Base-by-base conservation (phyloP, 2,329 filamentous ascomycete genomes). In the Talaromyces marneffei region DNA sequence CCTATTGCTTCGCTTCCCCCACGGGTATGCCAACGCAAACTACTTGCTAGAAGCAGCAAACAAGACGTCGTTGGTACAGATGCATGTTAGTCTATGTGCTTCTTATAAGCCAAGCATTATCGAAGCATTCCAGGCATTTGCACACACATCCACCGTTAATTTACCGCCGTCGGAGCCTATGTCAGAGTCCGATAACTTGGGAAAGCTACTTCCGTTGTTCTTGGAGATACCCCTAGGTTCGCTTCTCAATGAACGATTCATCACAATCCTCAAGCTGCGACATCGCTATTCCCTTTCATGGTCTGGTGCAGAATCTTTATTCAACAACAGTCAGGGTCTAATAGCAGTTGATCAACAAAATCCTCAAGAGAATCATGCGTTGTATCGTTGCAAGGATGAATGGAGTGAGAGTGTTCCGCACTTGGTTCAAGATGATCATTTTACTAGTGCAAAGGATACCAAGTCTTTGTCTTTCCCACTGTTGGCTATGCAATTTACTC, bases 211-310 rank as follows among this genome's bases (percentile, higher is more conserved):
- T 79, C 83, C 40, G 75, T 88, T 23, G 1, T 89, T 91, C 71
- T 87, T 95, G 64, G 91, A 89, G 2, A 82, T 82, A 48, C 87
- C 90, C 0, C 76, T 96, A 3, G 83, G 90, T 59, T 80, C 83
- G 8, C 83, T 91, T 27, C 78, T 96, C 62, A 85, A 87, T 55
- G 79, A 84, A 9, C 82, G 85, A 16, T 86, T 96, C 33, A 67
- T 88, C 9, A 72, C 75, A 1, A 76, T 93, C 3, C 71, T 92
- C 9, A 85, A 83, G 60, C 80, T 87, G 59, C 84, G 89, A 52
- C 67, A 79, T 5, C 72, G 73, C 0, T 70, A 78, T 2, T 77
- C 77, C 0, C 75, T 88, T 66, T 78, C 80, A 2, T 95, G 91
- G 91, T 81, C 85, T 18, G 83, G 83, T 1, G 88, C 89, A 0